These are phyloP conservation scores for Articulospora tetracladia DNA, from an alignment of 495 filamentous ascomycete species.

Conservation along the genomic window DNA sequence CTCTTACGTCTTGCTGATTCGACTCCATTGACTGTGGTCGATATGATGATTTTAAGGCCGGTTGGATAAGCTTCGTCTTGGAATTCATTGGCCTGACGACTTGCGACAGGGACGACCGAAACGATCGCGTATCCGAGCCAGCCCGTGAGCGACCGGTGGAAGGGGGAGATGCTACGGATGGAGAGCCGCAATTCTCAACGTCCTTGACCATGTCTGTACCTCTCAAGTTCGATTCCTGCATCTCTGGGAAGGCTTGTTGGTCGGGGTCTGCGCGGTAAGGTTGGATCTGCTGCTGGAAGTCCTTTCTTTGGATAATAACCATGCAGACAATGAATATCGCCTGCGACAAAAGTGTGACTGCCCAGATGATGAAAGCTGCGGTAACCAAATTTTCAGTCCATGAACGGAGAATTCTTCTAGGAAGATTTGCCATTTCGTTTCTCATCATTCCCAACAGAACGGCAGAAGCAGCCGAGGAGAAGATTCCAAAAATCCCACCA, in stretches of 20 bases:
- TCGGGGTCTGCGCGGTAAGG: constrained; percentile 13
- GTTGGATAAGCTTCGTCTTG: constrained; percentile 39
- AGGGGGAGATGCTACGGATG: constrained; percentile 27
- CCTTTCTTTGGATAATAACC: constrained; percentile 21
- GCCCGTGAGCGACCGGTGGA: constrained; percentile 21
- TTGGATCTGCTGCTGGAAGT: constrained; percentile 20
- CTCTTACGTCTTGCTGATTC: constrained; percentile 28
- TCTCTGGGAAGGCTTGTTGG: constrained; percentile 17
- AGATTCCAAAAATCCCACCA: constrained; percentile 14
- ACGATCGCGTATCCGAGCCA: constrained; percentile 43
- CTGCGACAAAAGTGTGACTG: constrained; percentile 24
- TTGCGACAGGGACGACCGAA: constrained; percentile 49
- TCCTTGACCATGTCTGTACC: constrained; percentile 8
- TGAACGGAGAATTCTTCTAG: constrained; percentile 13
- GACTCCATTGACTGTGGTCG: constrained; percentile 24
- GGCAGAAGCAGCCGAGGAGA: constrained; percentile 17
- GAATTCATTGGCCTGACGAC: constrained; percentile 46
- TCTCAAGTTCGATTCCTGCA: constrained; percentile 22
- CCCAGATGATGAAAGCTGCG: constrained; percentile 29
- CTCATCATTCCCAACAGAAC: constrained; percentile 26
- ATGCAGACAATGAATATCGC: constrained; percentile 23
- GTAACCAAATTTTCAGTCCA: constrained; percentile 22
- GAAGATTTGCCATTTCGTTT: constrained; percentile 13
- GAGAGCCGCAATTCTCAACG: constrained; percentile 14
- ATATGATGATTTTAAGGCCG: constrained; percentile 15